These are phyloP conservation scores for Ophiostoma australiae DNA, from an alignment of 2,329 filamentous ascomycete genomes.

Conservation along the genomic window DNA sequence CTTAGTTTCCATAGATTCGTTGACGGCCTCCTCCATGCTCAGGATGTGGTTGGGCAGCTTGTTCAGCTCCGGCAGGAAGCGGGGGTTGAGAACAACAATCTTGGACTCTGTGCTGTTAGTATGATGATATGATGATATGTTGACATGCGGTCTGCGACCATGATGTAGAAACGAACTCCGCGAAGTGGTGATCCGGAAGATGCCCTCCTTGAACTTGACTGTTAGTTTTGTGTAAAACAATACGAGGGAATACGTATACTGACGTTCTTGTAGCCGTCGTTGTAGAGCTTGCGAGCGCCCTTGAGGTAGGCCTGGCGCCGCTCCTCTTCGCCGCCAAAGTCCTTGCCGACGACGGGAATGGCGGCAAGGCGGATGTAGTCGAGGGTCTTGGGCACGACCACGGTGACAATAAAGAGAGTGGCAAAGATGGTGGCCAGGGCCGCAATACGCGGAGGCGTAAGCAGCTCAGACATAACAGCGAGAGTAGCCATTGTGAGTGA, in stretches of 20 bases:
- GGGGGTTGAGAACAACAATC: conserved; percentile 33
- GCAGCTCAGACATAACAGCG: neutral
- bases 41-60: conserved; percentile 35
- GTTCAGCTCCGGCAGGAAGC: conserved; percentile 34
- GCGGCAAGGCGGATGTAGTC: neutral
- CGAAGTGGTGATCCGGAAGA: neutral
- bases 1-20: conserved; percentile 27
- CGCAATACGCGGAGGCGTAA: neutral
- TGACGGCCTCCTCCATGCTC: conserved; percentile 32
- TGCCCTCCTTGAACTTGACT: neutral
- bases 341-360: conserved; percentile 18
- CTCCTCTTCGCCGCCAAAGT: conserved; percentile 18
- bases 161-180: neutral
- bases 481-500: neutral
- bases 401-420: neutral
- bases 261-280: conserved; percentile 19
- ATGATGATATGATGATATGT: neutral
- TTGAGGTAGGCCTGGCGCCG: conserved; percentile 19
- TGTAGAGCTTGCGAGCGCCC: conserved; percentile 20
- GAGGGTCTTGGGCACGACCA: neutral
- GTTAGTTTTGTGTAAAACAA: neutral
- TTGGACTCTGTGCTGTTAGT: conserved; percentile 25
- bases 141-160: neutral
- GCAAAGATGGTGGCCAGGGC: neutral
- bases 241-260: neutral